Evolutionary conservation across 805 yeast genomes (phyloP).

Genomic region (Metschnikowia noctiluminum): DNA sequence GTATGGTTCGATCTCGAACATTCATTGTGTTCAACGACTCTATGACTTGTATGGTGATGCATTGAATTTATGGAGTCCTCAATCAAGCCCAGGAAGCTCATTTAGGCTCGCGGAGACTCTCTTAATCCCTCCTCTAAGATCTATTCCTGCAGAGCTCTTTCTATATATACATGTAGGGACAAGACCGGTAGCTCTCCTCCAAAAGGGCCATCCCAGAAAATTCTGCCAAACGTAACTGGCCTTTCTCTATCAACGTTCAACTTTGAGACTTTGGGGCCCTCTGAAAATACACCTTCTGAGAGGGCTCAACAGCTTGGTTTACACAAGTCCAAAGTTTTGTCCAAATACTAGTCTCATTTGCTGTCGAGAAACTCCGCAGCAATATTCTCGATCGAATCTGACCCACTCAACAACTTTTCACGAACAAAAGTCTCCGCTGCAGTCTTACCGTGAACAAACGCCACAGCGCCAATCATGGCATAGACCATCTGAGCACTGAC

Average conservation of each 20-base stretch:
- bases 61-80: too few relatives aligned
- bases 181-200: neutral
- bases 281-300: too few relatives aligned
- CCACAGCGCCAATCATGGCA: constrained; percentile 69
- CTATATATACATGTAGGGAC: constrained; percentile 3
- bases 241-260: neutral
- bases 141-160: neutral
- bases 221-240: neutral
- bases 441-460: constrained; percentile 56
- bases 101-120: too few relatives aligned
- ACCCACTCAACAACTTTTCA: constrained; percentile 41
- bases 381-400: constrained; percentile 32
- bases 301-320: too few relatives aligned
- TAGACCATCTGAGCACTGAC: constrained; percentile 52
- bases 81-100: too few relatives aligned
- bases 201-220: neutral
- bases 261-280: too few relatives aligned
- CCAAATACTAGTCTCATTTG: neutral
- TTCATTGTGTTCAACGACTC: too few relatives aligned
- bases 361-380: constrained; percentile 29
- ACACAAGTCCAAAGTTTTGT: too few relatives aligned
- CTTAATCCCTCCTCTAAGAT: neutral
- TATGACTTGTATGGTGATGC: too few relatives aligned
- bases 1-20: too few relatives aligned
- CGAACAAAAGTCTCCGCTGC: constrained; percentile 58